phyloP scores from a whole-genome alignment of 2,329 filamentous ascomycete species.

The Pseudocercospora musae region DNA sequence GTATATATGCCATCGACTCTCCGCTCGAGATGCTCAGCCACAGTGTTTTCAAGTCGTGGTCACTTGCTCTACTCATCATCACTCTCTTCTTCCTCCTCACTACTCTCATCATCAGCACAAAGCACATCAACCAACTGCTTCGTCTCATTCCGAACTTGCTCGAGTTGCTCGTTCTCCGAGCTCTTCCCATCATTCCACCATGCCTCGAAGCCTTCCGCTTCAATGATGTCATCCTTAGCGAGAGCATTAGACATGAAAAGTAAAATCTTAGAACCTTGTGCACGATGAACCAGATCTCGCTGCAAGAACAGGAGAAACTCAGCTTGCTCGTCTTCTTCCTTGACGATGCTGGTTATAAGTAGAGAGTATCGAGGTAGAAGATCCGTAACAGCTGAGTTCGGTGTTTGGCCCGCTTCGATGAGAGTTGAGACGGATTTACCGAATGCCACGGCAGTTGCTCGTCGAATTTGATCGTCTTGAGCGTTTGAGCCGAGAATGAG shows the following conservation, averaged over 20 bases:
- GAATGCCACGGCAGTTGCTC: conserved; percentile 80
- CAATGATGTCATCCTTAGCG: conserved; percentile 77
- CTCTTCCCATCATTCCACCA: conserved; percentile 84
- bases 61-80: conserved; percentile 9
- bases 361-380: conserved; percentile 54
- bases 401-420: conserved; percentile 42
- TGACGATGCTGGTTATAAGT: conserved; percentile 56
- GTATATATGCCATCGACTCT: neutral
- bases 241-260: conserved; percentile 78
- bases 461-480: conserved; percentile 81
- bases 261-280: conserved; percentile 65
- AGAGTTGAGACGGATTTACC: conserved; percentile 76
- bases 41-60: neutral
- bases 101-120: conserved; percentile 71
- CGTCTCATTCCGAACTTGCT: conserved; percentile 68
- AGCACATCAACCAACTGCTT: conserved; percentile 74
- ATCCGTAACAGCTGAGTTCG: conserved; percentile 42
- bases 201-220: conserved; percentile 80
- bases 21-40: no score
- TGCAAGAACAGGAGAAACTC: conserved; percentile 83
- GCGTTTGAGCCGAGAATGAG: conserved; percentile 89
- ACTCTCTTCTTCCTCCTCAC: conserved; percentile 46
- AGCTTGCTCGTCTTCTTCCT: conserved; percentile 65
- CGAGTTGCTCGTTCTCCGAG: conserved; percentile 65
- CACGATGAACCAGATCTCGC: conserved; percentile 66